Evolutionary conservation across 441 rosid species (phyloP), one percentile per base, ranked within the genome.

Genomic region (Adansonia madagascariensis): DNA sequence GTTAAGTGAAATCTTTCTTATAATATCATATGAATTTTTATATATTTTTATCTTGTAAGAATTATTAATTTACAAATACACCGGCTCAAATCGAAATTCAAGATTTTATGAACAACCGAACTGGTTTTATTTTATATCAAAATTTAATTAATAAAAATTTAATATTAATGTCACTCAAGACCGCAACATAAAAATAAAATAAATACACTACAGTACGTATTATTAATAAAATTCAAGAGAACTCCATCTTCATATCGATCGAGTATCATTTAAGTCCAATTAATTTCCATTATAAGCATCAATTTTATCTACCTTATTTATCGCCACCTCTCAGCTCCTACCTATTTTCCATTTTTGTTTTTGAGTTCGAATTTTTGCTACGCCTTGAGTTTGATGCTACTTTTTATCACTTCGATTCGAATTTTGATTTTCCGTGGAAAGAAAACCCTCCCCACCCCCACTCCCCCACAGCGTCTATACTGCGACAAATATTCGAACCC

Each of bases 401-500:
- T 17, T 7, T 57, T 62, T 27, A 3, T 62, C 22, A 39, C 47
- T 64, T 39, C 6, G 41, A n/a, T 61, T 61, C 1, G 17, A 27
- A 59, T 64, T 68, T 75, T 81, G 80, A 79, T 76, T 82, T 73
- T 43, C 80, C 79, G 57, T 56, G 11, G 41, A 20, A 59, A 20
- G 6, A 52, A 14, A 43, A 46, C 31, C 57, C 31, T 0, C 6
- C 4, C 4, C 4, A 8, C 39, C 9, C 47, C 2, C 11, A 2
- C 39, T 3, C 47, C 0, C 11, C 11, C 68, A 79, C 84, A 60
- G 75, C 81, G 77, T 67, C 82, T 63, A 83, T 27, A 81, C 84
- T 85, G 85, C 84, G 77, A 78, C 73, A 76, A 39, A 12, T 76
- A 64, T 18, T n/a, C 31, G 20, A 47, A 78, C 39, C 74, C 60